phyloP scores from a whole-genome alignment of 1,284 basidiomycete species.

The Melampsora americana region DNA sequence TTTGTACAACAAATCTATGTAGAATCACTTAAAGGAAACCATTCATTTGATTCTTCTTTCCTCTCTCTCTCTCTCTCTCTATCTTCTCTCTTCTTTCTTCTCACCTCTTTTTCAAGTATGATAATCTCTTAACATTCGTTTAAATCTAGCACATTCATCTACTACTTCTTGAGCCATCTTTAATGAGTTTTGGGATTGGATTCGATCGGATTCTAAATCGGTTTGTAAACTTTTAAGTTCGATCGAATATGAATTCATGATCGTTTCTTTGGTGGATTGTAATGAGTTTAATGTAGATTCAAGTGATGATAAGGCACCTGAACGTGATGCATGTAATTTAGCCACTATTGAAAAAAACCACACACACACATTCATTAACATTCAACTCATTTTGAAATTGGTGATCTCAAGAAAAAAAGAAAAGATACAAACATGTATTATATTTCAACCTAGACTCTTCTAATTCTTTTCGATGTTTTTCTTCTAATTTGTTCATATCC shows the following conservation, averaged over 20 bases:
- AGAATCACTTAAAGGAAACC: too few relatives aligned
- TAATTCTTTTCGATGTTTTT: constrained; percentile 43
- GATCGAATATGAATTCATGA: constrained; percentile 17
- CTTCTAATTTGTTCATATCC: constrained; percentile 32
- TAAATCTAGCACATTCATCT: constrained; percentile 43
- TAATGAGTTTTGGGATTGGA: not conserved
- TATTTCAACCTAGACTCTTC: constrained; percentile 44
- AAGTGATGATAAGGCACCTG: constrained; percentile 34
- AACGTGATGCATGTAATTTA: constrained; percentile 43
- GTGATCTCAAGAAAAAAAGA: not conserved
- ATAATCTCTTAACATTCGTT: constrained; percentile 38
- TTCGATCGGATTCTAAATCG: constrained; percentile 8
- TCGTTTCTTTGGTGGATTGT: constrained; percentile 27
- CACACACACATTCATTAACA: not conserved
- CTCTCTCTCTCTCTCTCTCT: too few relatives aligned
- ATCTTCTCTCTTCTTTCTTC: too few relatives aligned
- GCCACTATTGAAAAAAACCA: constrained; percentile 9
- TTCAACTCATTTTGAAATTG: not conserved
- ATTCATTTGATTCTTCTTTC: too few relatives aligned
- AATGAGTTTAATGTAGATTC: constrained; percentile 24
- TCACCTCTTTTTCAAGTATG: too few relatives aligned
- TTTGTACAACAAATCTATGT: too few relatives aligned
- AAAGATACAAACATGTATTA: constrained; percentile 41
- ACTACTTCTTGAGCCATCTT: constrained; percentile 25
- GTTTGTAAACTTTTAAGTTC: constrained; percentile 20